These are phyloP conservation scores for Clavispora asparagi DNA, from an alignment of 805 yeast genomes.

Conservation along the genomic window DNA sequence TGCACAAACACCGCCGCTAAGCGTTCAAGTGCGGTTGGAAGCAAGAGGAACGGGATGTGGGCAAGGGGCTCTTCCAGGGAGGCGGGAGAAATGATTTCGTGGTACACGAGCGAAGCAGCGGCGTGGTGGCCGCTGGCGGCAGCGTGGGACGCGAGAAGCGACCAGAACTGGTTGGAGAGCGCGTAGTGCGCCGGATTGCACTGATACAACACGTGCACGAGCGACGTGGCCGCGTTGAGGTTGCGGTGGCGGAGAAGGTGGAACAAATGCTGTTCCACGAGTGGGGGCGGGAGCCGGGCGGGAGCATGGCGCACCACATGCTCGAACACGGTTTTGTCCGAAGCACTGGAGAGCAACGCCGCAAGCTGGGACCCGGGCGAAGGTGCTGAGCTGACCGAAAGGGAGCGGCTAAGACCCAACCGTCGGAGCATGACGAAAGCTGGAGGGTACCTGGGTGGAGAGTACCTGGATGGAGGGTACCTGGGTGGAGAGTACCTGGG, in stretches of 20 bases:
- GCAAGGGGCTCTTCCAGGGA: constrained; percentile 12
- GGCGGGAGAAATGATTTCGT: constrained; percentile 30
- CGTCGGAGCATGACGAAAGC: too few relatives aligned
- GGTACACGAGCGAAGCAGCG: constrained; percentile 32
- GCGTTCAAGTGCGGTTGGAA: constrained; percentile 20
- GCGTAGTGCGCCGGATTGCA: constrained; percentile 7
- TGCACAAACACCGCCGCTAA: constrained; percentile 26
- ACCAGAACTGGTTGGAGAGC: constrained; percentile 33
- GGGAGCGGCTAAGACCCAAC: too few relatives aligned
- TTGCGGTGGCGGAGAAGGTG: constrained; percentile 16
- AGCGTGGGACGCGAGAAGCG: constrained; percentile 20
- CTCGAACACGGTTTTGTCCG: constrained; percentile 1
- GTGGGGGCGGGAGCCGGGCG: constrained; percentile 6
- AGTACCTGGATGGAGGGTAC: too few relatives aligned
- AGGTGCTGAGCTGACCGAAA: not conserved
- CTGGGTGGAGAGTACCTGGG: too few relatives aligned
- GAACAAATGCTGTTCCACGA: constrained; percentile 21
- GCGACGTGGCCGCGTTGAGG: constrained; percentile 20
- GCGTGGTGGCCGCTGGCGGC: constrained; percentile 20
- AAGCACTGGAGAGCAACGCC: not conserved
- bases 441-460: too few relatives aligned
- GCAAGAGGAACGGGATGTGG: constrained; percentile 27
- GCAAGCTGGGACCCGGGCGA: not conserved
- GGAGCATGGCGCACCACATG: constrained; percentile 2
- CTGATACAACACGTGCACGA: constrained; percentile 22